Evolutionary conservation across 2,329 filamentous ascomycete species (phyloP), one percentile per base, ranked within the genome.

Genomic region (Colletotrichum sp.): DNA sequence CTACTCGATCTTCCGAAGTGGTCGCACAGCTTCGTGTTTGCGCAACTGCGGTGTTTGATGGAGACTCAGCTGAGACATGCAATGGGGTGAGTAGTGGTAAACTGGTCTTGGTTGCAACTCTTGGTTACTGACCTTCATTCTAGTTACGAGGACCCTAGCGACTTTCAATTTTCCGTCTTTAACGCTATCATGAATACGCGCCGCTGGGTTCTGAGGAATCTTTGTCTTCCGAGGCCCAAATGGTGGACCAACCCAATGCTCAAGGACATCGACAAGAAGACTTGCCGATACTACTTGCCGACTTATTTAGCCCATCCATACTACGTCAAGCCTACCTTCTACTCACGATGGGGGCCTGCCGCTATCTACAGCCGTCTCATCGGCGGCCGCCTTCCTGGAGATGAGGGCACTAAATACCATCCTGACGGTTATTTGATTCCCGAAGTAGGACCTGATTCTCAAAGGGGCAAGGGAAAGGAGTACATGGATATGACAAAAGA

Each of bases 261-360:
- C 57, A 63, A 72, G 15, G 78, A 80, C 8, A 80, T 86, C 72
- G 82, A 82, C 8, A 82, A 87, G 6, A 81, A 86, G 22, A 83
- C 86, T 3, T 85, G 86, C 2, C 84, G 85, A 15, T 85, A 87
- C 76, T 86, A 86, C 77, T 75, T 85, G 12, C 81, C 80, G 0
- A 67, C 82, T 15, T 90, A 87, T 82, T 84, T 87, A 36, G 85
- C 86, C 0, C 87, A 88, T 16, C 90, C 90, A 11, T 91, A 88
- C 82, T 92, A 91, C 79, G 85, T 90, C 62, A 86, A 88, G 78
- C 86, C 86, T 32, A 90, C 86, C 1, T 82, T 85, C 64, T 86
- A 82, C 85, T 88, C 84, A 76, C 86, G 86, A 62, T 92, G 86
- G 87, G 87, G 87, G 29, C 88, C 84, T 0, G 81, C 80, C 62